Base-by-base conservation (phyloP, 139 green algal genomes). In the Picochlorum sp. region DNA sequence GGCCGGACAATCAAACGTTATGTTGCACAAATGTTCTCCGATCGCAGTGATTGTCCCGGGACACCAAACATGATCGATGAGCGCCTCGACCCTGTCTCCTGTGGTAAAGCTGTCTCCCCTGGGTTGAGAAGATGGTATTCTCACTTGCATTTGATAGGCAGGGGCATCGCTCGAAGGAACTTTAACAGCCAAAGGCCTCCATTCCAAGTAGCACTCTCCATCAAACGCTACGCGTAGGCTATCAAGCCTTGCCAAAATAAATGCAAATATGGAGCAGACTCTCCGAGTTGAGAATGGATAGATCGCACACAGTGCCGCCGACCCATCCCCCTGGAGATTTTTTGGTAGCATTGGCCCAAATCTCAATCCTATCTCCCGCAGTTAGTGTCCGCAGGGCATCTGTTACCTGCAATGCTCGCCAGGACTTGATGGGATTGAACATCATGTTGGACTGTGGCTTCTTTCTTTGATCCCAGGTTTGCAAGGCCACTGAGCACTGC, bases 221-320 rank as follows among this genome's bases (percentile, higher is more conserved):
- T 54, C 47, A 54, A 26, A 20, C 5, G 18, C n/a, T 8, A 54
- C 6, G 47, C 47, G 16, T 7, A 54, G 16, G 47, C 16, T 20
- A 21, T 54, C 47, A 54, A 54, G 15, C 47, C n/a, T 54, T 20
- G n/a, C 4, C 16, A 26, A 21, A 54, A 54, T 20, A 7, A 54
- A 54, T 54, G 47, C 47, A 54, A 26, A 54, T 54, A 20, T 54
- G 47, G 47, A 54, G 47, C 16, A 54, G 18, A 54, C 24, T 10
- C 47, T 54, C 47, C 47, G 11, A 54, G 16, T 54, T 20, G 6
- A 54, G n/a, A 54, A 54, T 21, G n/a, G 9, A 26, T 4, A 54
- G 16, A 26, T 54, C 47, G 6, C 16, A 26, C 18, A 54, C 18
- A 54, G 47, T 54, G n/a, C 47, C 16, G 24, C 47, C 18, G 15